Evolutionary conservation across 306 rosid species (phyloP).

Genomic region (Malus orientalis): DNA sequence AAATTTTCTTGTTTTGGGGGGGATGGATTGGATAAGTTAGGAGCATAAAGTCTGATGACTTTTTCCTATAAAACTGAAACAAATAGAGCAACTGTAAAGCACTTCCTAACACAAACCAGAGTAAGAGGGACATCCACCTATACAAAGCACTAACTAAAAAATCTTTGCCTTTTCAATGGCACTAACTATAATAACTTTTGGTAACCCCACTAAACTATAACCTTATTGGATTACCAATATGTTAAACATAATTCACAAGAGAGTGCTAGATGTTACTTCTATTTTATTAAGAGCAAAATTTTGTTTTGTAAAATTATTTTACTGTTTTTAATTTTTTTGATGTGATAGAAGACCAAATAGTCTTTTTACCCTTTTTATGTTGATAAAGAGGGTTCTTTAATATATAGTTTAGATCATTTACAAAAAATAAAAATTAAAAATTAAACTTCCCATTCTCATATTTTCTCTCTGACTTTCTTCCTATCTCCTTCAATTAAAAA

Average conservation of each 20-base stretch:
- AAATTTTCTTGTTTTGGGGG: not conserved
- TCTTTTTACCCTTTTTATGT: too few species aligned
- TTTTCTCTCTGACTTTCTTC: too few species aligned
- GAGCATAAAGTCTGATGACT: not conserved
- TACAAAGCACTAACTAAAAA: not conserved
- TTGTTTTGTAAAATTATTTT: too few species aligned
- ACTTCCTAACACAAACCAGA: not conserved
- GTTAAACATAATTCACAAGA: not conserved
- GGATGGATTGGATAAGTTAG: not conserved
- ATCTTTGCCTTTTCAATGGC: not conserved
- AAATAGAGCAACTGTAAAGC: not conserved
- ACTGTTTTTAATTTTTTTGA: too few species aligned
- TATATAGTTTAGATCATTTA: too few species aligned
- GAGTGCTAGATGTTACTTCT: not conserved
- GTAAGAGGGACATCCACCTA: not conserved
- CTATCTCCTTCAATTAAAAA: too few species aligned
- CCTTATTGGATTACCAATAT: not conserved
- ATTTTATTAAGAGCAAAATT: too few species aligned
- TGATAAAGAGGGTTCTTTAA: too few species aligned
- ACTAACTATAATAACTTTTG: not conserved
- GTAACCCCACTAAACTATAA: not conserved
- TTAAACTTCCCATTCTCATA: too few species aligned
- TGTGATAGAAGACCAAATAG: too few species aligned
- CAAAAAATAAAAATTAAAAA: too few species aligned
- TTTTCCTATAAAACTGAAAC: not conserved